Percentiles rank a stretch among this genome's conserved stretches.
Conservation (phyloP, 306 rosid genomes). For the Inga oerstediana region DNA sequence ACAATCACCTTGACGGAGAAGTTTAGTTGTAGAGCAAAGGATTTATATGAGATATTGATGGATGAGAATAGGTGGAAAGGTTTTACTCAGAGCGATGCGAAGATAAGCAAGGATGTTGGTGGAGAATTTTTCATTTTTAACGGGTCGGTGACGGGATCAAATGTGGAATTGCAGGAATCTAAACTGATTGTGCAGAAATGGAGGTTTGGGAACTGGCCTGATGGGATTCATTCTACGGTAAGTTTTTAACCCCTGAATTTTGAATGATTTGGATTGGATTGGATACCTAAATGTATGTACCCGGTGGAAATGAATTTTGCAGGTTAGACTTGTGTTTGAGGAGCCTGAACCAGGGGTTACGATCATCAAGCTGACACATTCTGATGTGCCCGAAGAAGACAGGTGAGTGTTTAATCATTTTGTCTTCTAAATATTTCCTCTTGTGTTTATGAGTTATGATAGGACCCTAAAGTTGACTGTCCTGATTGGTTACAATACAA, state of each 20-base stretch:
- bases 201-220: constrained; percentile 94
- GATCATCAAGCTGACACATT: constrained; percentile 69
- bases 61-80: constrained; percentile 99
- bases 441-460: not conserved
- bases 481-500: constrained; percentile 5
- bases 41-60: constrained; percentile 87
- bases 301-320: constrained; percentile 21
- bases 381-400: constrained; percentile 90
- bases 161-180: constrained; percentile 82
- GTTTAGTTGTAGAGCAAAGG: constrained; percentile 80
- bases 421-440: not conserved
- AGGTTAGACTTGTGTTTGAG: constrained; percentile 84
- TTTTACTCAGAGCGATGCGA: constrained; percentile 88
- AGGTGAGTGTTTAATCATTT: constrained; percentile 50
- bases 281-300: not conserved
- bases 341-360: constrained; percentile 92
- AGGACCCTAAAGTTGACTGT: not conserved
- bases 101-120: constrained; percentile 85
- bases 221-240: constrained; percentile 76
- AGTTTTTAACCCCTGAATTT: not conserved
- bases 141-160: constrained; percentile 83
- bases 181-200: constrained; percentile 83
- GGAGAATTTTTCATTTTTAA: constrained; percentile 86
- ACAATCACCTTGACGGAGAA: constrained; percentile 78
- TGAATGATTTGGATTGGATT: not conserved